A percentile compares a stretch with the other conserved stretches of the same genome.
These are phyloP conservation scores for Candida berthetii DNA, from an alignment of 805 yeast species.

Conservation along the genomic window DNA sequence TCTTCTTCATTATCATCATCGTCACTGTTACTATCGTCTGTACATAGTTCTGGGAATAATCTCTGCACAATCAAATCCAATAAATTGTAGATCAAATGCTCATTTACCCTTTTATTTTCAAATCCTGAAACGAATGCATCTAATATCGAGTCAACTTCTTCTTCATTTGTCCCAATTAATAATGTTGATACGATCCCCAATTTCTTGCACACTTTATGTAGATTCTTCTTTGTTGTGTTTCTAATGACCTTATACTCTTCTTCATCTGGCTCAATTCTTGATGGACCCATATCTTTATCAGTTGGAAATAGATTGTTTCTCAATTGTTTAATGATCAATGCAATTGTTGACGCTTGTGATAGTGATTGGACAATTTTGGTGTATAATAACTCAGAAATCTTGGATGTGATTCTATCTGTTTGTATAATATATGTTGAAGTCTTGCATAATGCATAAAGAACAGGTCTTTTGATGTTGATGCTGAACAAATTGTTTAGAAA, in stretches of 20 bases:
- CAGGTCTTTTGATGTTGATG: constrained; percentile 20
- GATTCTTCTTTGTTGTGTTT: constrained; percentile 16
- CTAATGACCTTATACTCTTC: constrained; percentile 29
- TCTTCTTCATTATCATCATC: too few species aligned
- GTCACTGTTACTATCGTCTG: background rate
- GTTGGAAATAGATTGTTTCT: constrained; percentile 39
- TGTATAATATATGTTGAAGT: constrained; percentile 12
- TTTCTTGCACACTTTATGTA: constrained; percentile 16
- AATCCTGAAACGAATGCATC: constrained; percentile 28
- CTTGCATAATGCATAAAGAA: constrained; percentile 21
- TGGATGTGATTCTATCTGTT: constrained; percentile 7
- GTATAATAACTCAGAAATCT: constrained; percentile 15
- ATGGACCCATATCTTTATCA: constrained; percentile 45
- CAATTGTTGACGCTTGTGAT: constrained; percentile 11
- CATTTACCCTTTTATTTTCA: constrained; percentile 32
- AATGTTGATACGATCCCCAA: constrained; percentile 11
- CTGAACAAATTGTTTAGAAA: constrained; percentile 19
- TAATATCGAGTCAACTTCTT: constrained; percentile 16
- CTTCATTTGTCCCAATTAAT: constrained; percentile 16
- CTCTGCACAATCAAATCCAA: constrained; percentile 35
- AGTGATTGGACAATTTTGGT: constrained; percentile 11
- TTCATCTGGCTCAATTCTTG: constrained; percentile 32
- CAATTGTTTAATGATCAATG: constrained; percentile 18
- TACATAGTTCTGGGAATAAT: constrained; percentile 30
- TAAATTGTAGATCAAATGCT: constrained; percentile 33